phyloP scores from a whole-genome alignment of 768 basidiomycete species.

The Boletus coccyginus region DNA sequence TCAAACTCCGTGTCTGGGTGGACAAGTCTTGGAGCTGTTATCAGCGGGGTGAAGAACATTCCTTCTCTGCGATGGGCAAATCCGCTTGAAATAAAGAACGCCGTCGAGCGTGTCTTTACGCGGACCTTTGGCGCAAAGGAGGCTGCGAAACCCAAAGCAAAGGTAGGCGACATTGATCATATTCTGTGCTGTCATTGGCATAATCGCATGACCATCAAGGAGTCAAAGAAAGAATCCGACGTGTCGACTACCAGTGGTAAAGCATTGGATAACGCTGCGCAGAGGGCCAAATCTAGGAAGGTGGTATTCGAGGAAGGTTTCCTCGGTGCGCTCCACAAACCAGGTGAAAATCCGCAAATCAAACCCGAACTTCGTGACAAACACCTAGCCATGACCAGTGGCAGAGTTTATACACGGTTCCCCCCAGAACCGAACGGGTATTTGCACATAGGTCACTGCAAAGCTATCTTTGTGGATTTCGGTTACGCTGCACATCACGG shows the following conservation, averaged over 20 bases:
- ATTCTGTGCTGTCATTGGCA: background rate
- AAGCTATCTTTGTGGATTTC: constrained; percentile 97
- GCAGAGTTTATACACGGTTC: constrained; percentile 91
- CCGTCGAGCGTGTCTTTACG: constrained; percentile 66
- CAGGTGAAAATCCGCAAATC: constrained; percentile 90
- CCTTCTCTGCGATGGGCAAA: constrained; percentile 78
- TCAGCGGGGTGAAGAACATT: constrained; percentile 59
- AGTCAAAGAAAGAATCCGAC: constrained; percentile 46
- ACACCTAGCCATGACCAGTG: constrained; percentile 78
- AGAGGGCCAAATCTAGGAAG: constrained; percentile 40
- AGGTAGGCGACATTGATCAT: constrained; percentile 40
- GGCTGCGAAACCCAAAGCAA: constrained; percentile 59
- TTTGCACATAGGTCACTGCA: constrained; percentile 95
- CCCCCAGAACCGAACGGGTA: constrained; percentile 99
- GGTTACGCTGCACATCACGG: constrained; percentile 95
- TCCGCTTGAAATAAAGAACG: constrained; percentile 80
- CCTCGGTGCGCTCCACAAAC: constrained; percentile 87
- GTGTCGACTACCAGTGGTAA: constrained; percentile 4
- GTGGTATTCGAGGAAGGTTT: constrained; percentile 94
- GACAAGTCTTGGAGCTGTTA: constrained; percentile 66
- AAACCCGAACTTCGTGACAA: constrained; percentile 71
- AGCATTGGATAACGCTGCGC: constrained; percentile 28
- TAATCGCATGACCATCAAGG: constrained; percentile 30
- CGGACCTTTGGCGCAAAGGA: constrained; percentile 74
- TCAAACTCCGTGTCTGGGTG: constrained; percentile 63